Evolutionary conservation across 2,329 filamentous ascomycete species (phyloP).

Genomic region (Fusarium sp.): DNA sequence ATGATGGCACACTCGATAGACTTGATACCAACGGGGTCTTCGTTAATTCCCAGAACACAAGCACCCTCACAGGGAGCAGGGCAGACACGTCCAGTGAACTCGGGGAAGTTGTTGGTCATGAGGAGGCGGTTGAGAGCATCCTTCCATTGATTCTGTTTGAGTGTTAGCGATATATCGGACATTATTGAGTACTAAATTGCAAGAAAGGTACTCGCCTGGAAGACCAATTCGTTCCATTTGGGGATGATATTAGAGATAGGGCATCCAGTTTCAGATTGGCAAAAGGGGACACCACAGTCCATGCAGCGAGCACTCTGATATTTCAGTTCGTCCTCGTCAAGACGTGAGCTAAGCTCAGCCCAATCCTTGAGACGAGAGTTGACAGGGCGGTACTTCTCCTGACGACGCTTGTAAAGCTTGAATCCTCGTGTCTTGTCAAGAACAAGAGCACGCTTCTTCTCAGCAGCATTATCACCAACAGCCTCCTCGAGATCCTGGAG

Average conservation of each 20-base stretch:
- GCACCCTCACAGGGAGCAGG: conserved; percentile 96
- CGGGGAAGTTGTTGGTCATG: conserved; percentile 98
- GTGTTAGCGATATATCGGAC: no score
- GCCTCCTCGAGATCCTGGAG: conserved; percentile 91
- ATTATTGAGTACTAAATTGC: no score
- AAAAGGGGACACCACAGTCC: conserved; percentile 99
- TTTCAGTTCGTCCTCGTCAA: conserved; percentile 95
- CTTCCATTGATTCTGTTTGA: no score
- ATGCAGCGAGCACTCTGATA: conserved; percentile 97
- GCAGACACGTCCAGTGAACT: conserved; percentile 97
- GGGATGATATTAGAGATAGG: conserved; percentile 98
- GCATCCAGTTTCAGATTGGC: conserved; percentile 94
- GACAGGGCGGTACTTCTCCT: conserved; percentile 90
- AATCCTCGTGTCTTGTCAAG: conserved; percentile 98
- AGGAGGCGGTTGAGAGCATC: conserved; percentile 91
- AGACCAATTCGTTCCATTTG: conserved; percentile 91
- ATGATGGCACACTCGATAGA: conserved; percentile 98
- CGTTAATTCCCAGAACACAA: conserved; percentile 95
- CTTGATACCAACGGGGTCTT: conserved; percentile 97
- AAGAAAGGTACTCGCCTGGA: no score
- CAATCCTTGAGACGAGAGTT: conserved; percentile 91
- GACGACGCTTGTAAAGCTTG: conserved; percentile 94
- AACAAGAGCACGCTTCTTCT: conserved; percentile 91
- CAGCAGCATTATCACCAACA: conserved; percentile 82
- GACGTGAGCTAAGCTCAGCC: conserved; percentile 87